Base-by-base conservation (phyloP, 495 filamentous ascomycete species). In the Chaetomium tenue region DNA sequence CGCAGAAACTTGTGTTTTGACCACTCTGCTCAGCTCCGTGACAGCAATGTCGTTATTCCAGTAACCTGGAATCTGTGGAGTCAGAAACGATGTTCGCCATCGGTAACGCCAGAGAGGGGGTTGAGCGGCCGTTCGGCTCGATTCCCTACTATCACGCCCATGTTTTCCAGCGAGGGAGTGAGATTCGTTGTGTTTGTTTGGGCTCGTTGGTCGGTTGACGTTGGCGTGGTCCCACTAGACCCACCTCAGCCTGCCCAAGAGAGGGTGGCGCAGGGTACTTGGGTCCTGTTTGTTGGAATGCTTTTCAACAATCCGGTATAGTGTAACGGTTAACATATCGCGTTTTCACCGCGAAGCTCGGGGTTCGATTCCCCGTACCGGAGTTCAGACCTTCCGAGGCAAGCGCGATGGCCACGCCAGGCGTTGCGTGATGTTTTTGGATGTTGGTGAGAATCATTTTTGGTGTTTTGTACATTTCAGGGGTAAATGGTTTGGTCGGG, bases 361-460 rank as follows among this genome's bases (percentile, higher is more conserved):
- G 77, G 77, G 77, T 80, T 80, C 77, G 76, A 80, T 78, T 80
- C 77, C 77, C 77, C 76, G 77, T 78, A 78, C 63, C 77, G 77
- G 77, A 80, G 76, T 63, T 33, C 39, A 1, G 58, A 54, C 16
- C 47, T 48, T 16, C 3, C 33, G 33, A 8, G 33, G 23, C 40
- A 23, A 11, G 9, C 2, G 4, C 3, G 40, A 22, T 12, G 18
- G 26, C 37, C 47, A 37, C n/a, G 23, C 48, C 23, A 22, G 25
- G 9, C 55, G 20, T 42, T 60, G 44, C 23, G 8, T 60, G 30
- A 39, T 55, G 8, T 52, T 61, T 61, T 53, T 53, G 60, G 26
- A 20, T 16, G 13, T 13, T 25, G 6, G 28, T 20, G 40, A 33
- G 33, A n/a, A 26, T 28, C 26, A 28, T n/a, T 46, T 37, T 61